phyloP scores from a whole-genome alignment of 805 yeast genomes.

The Pichia thaimueangensis region DNA sequence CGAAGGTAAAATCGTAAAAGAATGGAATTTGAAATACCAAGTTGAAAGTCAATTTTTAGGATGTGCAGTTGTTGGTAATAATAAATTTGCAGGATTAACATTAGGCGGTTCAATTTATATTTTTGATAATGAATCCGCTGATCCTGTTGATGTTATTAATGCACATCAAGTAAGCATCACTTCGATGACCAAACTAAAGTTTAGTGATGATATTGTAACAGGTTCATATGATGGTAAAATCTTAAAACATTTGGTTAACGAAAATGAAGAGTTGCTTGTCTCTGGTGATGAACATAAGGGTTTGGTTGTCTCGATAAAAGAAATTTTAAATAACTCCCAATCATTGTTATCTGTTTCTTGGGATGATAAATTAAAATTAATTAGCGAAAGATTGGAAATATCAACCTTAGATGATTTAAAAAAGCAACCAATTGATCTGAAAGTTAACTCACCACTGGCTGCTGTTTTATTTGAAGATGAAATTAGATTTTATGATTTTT shows the following conservation, averaged over 20 bases:
- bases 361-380: slow-evolving; percentile 68
- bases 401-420: slow-evolving; percentile 30
- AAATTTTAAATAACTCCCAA: slow-evolving; percentile 15
- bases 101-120: slow-evolving; percentile 65
- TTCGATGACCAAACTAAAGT: slow-evolving; percentile 35
- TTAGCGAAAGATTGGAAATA: slow-evolving; percentile 20
- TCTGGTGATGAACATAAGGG: slow-evolving; percentile 50
- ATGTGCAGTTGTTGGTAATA: slow-evolving; percentile 49
- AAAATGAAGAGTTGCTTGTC: slow-evolving; percentile 34
- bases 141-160: slow-evolving; percentile 37
- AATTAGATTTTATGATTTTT: slow-evolving; percentile 27
- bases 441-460: slow-evolving; percentile 28
- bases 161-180: slow-evolving; percentile 88
- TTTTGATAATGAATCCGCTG: slow-evolving; percentile 37
- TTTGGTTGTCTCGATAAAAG: slow-evolving; percentile 49
- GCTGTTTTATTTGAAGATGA: slow-evolving; percentile 44
- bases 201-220: slow-evolving; percentile 31
- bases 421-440: slow-evolving; percentile 44
- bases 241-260: slow-evolving; percentile 46
- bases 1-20: slow-evolving; percentile 37
- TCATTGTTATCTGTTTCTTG: slow-evolving; percentile 51
- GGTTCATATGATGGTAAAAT: slow-evolving; percentile 84
- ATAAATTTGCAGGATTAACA: slow-evolving; percentile 55
- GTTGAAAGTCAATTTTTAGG: slow-evolving; percentile 75
- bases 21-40: slow-evolving; percentile 44